Base-by-base conservation (phyloP, 768 basidiomycete species). In the Leccinellum luteum region DNA sequence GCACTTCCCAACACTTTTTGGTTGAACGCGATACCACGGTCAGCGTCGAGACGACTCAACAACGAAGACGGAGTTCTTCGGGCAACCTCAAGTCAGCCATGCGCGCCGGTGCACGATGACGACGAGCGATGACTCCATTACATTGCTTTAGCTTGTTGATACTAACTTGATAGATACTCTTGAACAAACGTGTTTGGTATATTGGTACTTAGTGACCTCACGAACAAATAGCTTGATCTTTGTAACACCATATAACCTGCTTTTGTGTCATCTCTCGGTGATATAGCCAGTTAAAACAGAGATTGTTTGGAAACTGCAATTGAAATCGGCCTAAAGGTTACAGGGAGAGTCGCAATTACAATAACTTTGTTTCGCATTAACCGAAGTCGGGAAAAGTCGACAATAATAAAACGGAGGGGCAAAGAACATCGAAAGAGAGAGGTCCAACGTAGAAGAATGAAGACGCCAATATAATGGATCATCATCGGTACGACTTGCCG, bases 401-500 rank as follows among this genome's bases (percentile, higher is more conserved):
- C 60, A 62, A 67, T 63, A 66, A 48, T 61, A 64, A 57, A 58
- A 54, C 47, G 52, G 54, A 31, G 56, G 60, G 58, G 30, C 3
- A 53, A 64, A 48, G 44, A 62, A 57, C 9, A 65, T 54, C 63
- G 56, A 65, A 60, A 60, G 57, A 43, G 57, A 43, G 59, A 62
- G 41, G 41, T 57, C 57, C 59, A 67, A 66, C 63, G 60, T 19
- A 43, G 55, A 66, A 65, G 62, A 48, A 43, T 48, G 19, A 35
- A 13, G 45, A 52, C 52, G 30, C 47, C 52, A 56, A 35, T 41
- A 41, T 25, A 25, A 25, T 60, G 51, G 60, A 68, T 83, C 76
- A 67, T 84, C 76, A 86, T 67, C 86, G 82, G 67, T 79, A 74
- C 21, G 80, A 74, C 71, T 87, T 88, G 63, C 84, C 85, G 58